Evolutionary conservation across 768 basidiomycete species (phyloP).

Genomic region (Strobilomyces dryophilus): DNA sequence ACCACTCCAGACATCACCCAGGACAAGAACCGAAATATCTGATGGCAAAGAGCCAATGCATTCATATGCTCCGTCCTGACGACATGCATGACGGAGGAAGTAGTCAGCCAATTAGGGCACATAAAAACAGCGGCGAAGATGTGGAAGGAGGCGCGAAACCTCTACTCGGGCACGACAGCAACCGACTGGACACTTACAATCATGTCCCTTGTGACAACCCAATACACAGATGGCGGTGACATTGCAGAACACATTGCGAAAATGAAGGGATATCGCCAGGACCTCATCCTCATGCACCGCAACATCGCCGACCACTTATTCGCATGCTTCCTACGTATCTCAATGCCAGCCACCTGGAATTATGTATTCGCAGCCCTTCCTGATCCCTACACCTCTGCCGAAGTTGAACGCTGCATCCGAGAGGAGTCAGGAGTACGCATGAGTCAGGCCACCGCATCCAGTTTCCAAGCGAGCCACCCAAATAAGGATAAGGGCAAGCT

Average conservation of each 20-base stretch:
- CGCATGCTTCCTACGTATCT: slow-evolving; percentile 15
- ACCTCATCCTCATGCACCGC: slow-evolving; percentile 8
- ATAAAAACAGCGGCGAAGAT: too few relatives aligned
- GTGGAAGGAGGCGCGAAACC: neutral
- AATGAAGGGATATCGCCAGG: slow-evolving; percentile 10
- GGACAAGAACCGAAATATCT: too few relatives aligned
- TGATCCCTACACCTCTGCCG: slow-evolving; percentile 5
- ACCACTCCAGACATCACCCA: too few relatives aligned
- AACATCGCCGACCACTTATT: slow-evolving; percentile 14
- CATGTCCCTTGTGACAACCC: slow-evolving; percentile 3
- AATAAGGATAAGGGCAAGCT: too few relatives aligned
- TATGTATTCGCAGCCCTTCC: slow-evolving; percentile 11
- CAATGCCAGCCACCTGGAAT: slow-evolving; percentile 14
- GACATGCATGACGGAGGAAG: too few relatives aligned
- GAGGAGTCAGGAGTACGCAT: neutral
- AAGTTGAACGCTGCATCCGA: slow-evolving; percentile 3
- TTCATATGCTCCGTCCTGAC: too few relatives aligned
- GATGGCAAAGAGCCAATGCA: too few relatives aligned
- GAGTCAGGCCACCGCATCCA: neutral
- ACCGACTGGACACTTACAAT: slow-evolving; percentile 7
- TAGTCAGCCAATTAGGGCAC: too few relatives aligned
- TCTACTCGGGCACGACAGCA: neutral
- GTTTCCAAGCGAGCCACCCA: neutral
- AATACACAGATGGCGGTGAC: slow-evolving; percentile 7
- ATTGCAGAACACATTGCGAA: slow-evolving; percentile 6